A percentile compares a stretch with the other conserved stretches of the same genome.
These are phyloP conservation scores for Theileria annulata DNA, from an alignment of 169 alveolate species.

Conservation along the genomic window DNA sequence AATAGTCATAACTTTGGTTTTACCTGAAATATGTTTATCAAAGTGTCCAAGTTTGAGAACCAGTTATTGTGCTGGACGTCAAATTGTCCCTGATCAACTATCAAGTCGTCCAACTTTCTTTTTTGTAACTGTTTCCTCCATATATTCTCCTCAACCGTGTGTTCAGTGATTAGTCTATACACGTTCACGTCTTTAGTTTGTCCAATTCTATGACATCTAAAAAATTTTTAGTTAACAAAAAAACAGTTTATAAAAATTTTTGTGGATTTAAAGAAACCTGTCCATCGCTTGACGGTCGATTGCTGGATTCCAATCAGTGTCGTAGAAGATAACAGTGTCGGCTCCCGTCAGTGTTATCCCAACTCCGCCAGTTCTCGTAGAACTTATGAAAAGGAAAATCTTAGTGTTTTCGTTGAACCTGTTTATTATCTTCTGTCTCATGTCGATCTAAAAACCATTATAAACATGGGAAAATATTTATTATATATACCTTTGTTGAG, in stretches of 20 bases:
- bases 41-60: conserved; percentile 75
- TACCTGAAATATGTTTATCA: conserved; percentile 58
- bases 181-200: conserved; percentile 97
- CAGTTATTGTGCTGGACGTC: conserved; percentile 59
- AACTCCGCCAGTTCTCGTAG: conserved; percentile 98
- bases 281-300: conserved; percentile 99
- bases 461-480: background rate
- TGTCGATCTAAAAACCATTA: conserved; percentile 78
- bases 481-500: conserved; percentile 85
- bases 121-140: conserved; percentile 95
- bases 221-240: background rate
- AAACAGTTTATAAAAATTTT: background rate
- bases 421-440: conserved; percentile 93
- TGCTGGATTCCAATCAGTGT: conserved; percentile 99
- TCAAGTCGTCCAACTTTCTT: conserved; percentile 94
- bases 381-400: conserved; percentile 94
- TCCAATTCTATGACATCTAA: conserved; percentile 95
- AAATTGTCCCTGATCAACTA: conserved; percentile 96
- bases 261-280: conserved; percentile 63
- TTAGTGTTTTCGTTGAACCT: conserved; percentile 91
- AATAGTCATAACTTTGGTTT: background rate
- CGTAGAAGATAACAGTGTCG: conserved; percentile 97
- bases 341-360: conserved; percentile 98
- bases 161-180: conserved; percentile 92
- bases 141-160: conserved; percentile 97